Evolutionary conservation across 1,139 yeast species (phyloP), one percentile per base, ranked within the genome.

Genomic region (Hyphopichia wangnamkhiaoensis): DNA sequence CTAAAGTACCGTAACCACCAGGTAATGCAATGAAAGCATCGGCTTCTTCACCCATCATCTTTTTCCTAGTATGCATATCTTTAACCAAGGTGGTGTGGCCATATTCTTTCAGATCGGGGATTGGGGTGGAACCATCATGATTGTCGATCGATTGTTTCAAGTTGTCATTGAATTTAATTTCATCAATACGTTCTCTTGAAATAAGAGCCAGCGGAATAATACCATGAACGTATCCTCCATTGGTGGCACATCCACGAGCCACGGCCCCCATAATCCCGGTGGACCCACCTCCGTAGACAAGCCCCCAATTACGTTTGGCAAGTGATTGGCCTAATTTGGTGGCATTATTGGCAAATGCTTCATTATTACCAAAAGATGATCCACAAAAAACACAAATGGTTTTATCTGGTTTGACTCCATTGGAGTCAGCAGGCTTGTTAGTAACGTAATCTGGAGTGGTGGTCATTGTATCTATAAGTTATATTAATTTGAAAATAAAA

Each of bases 281-380:
- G 21, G 93, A 82, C 15, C 96, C 96, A 32, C 96, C 97, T 24
- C 96, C 96, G 54, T 89, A 89, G 7, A 89, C 95, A 36, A 89
- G 68, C 3, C 90, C 90, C 82, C 89, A 85, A 42, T 76, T 71
- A 42, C 71, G 69, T 21, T 63, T 54, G 15, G 89, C 86, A 46
- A 89, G 60, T 20, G 72, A 54, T 37, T 67, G 50, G 16, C 95
- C 96, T 33, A 89, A 68, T 24, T 70, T 59, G 15, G 66, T 54
- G 2, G 95, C 94, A 25, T 69, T 70, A 4, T 68, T 69, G 13
- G 82, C 69, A 54, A 63, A 86, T 4, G 56, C 53, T 3, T 74
- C 68, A 40, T 76, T 71, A 38, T 63, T 75, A 13, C 96, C 96
- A 43, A 79, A 75, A 5, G 91, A 79, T 2, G 95, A 85, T 19